Conservation (phyloP, 345 rosid species). For the Murraya koenigii region DNA sequence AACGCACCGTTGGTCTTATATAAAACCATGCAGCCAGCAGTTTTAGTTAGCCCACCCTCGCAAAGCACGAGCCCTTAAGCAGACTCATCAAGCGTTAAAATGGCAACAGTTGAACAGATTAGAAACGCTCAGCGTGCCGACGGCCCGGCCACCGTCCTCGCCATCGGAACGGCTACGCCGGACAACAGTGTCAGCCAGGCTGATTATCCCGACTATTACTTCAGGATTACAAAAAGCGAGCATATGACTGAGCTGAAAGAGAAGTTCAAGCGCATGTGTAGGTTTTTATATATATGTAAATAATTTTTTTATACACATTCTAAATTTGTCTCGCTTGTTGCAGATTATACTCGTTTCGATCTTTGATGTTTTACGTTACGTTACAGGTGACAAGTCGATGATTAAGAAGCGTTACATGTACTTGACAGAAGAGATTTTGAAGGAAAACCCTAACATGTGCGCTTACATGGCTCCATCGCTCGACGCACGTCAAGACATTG, state of each 20-base stretch:
- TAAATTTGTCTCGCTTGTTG: not conserved
- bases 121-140: slow-evolving; percentile 57
- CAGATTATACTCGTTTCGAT: not conserved
- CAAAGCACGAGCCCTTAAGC: too few species aligned
- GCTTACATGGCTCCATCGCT: slow-evolving; percentile 71
- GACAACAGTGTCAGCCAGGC: slow-evolving; percentile 47
- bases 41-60: too few species aligned
- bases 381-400: slow-evolving; percentile 65
- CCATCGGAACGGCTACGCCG: slow-evolving; percentile 72
- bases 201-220: slow-evolving; percentile 66
- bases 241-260: slow-evolving; percentile 73
- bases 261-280: slow-evolving; percentile 76
- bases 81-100: not conserved
- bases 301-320: not conserved
- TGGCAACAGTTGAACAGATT: slow-evolving; percentile 43
- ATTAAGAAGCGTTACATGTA: slow-evolving; percentile 66
- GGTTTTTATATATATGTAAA: slow-evolving; percentile 7
- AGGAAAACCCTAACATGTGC: slow-evolving; percentile 55
- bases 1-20: slow-evolving; percentile 26
- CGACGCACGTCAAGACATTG: slow-evolving; percentile 72
- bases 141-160: slow-evolving; percentile 59
- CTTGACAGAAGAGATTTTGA: slow-evolving; percentile 62
- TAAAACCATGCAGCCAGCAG: not conserved
- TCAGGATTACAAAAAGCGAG: slow-evolving; percentile 65
- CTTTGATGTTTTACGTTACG: too few species aligned